Evolutionary conservation across 2,329 filamentous ascomycete genomes (phyloP).

Genomic region (Stenocarpella maydis): DNA sequence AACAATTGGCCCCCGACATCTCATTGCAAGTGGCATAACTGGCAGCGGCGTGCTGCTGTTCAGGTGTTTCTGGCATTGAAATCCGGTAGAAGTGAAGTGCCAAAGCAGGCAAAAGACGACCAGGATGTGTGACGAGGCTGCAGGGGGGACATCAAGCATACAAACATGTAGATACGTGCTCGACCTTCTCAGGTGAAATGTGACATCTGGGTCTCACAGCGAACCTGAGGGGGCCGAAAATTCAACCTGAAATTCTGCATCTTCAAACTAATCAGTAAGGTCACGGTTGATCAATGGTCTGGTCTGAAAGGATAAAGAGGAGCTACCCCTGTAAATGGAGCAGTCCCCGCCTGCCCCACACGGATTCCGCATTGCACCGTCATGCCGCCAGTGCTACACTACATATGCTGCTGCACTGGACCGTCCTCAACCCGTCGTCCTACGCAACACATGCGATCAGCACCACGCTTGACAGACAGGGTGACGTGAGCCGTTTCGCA

Average conservation of each 20-base stretch:
- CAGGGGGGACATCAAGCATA: neutral
- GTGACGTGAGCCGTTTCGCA: conserved; percentile 17
- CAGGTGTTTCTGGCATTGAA: neutral
- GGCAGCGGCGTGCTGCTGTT: neutral
- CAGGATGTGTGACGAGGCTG: neutral
- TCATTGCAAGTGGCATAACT: neutral
- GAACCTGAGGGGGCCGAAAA: neutral
- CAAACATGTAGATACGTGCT: neutral
- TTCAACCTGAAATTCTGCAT: neutral
- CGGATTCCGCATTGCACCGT: conserved; percentile 21
- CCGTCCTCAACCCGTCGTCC: neutral
- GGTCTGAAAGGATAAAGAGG: no score
- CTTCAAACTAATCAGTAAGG: neutral
- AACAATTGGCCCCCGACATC: neutral
- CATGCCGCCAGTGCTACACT: conserved; percentile 10
- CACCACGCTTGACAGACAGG: conserved; percentile 19
- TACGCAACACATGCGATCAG: conserved; percentile 17
- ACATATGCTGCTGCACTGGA: neutral
- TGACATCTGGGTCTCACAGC: neutral
- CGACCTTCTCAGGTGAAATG: neutral
- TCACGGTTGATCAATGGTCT: neutral
- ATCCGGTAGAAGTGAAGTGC: neutral
- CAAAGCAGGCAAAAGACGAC: neutral
- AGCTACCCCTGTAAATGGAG: conserved; percentile 10
- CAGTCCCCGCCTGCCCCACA: conserved; percentile 12